These are phyloP conservation scores for Aspergillus cavernicola DNA, from an alignment of 495 filamentous ascomycete genomes.

Conservation along the genomic window DNA sequence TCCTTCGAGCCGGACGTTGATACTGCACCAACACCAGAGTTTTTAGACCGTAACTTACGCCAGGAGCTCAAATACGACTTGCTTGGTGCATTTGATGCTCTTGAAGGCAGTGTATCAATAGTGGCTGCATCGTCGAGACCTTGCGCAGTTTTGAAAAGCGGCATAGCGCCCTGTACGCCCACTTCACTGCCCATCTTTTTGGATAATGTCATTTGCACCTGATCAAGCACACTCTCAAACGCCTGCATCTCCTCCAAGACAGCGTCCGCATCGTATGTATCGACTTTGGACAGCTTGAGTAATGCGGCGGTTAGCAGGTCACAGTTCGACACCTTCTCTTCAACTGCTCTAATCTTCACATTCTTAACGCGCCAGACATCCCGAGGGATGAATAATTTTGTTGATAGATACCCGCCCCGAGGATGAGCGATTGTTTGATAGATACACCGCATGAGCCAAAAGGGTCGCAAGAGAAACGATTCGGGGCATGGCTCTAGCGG, in stretches of 20 bases:
- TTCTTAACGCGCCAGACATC: constrained; percentile 94
- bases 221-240: constrained; percentile 83
- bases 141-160: constrained; percentile 65
- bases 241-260: constrained; percentile 93
- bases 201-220: constrained; percentile 67
- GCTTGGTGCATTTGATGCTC: constrained; percentile 54
- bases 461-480: constrained; percentile 80
- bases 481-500: constrained; percentile 90
- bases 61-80: constrained; percentile 71
- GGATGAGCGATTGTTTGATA: constrained; percentile 92
- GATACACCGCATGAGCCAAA: constrained; percentile 92
- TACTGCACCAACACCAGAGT: constrained; percentile 55
- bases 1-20: constrained; percentile 37
- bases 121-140: constrained; percentile 37
- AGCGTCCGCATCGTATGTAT: constrained; percentile 84
- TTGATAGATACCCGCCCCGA: constrained; percentile 86
- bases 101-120: constrained; percentile 40
- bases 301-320: constrained; percentile 89
- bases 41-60: constrained; percentile 86
- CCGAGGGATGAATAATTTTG: constrained; percentile 82
- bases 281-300: constrained; percentile 74
- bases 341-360: constrained; percentile 82
- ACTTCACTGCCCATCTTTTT: constrained; percentile 91
- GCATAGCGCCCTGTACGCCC: constrained; percentile 64
- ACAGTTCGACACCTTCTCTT: constrained; percentile 93